Evolutionary conservation across 2,329 filamentous ascomycete genomes (phyloP), one percentile per base, ranked within the genome.

Genomic region (Leptographium lundbergii): DNA sequence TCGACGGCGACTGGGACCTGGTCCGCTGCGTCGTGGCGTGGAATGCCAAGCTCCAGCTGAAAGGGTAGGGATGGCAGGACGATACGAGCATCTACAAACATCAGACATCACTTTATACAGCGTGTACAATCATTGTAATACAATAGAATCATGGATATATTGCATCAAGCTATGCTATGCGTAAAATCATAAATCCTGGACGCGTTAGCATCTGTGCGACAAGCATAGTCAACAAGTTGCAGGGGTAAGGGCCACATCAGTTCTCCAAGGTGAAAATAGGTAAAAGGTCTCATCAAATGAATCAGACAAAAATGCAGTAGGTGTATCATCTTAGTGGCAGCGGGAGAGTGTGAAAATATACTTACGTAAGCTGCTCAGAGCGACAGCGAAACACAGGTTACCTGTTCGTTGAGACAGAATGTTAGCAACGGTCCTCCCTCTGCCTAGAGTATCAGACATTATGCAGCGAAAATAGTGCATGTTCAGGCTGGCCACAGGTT

Each of bases 1-100:
- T 85, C 61, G 79, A 85, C 62, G 91, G 86, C 0, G 88, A 97
- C 72, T 99, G 92, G 92, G 91, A 96, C 73, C 72, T 97, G 58
- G 82, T 95, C 42, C 81, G 86, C 63, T 88, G 89, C 71, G 86
- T 96, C 66, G 86, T 97, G 7, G 91, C 89, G 7, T 91, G 95
- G 89, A 99, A 99, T 69, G 82, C 87, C 27, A 86, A 77, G 62
- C 67, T 86, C 61, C 77, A 83, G 67, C 66, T 79, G 57, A 76
- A 73, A 66, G 66, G 70, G 59, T 75, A 73, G 27, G 66, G 70
- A 59, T 75, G 73, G 27, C 10, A 34, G 32, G 14, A 42, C 39
- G 39, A 7, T 42, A 42, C 39, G 39, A 19, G 10, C n/a, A 55
- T 55, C 47, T 56, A 34, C 32, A 11, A 2, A 34, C 7, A n/a